phyloP scores from a whole-genome alignment of 768 basidiomycete species.

The Gloeopeniophorella convolvens region DNA sequence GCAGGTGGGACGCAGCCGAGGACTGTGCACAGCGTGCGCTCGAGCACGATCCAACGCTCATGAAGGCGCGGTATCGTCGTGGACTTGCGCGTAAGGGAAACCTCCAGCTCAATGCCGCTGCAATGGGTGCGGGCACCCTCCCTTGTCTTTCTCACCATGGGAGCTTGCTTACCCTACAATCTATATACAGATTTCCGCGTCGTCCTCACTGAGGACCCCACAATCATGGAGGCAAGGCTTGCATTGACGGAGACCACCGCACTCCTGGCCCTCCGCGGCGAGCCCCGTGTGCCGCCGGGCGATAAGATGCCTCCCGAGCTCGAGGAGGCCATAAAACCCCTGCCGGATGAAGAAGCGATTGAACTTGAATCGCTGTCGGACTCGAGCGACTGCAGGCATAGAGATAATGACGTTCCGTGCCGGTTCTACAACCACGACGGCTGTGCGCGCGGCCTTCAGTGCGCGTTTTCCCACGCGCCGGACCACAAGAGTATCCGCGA shows the following conservation, averaged over 20 bases:
- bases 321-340: no score
- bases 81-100: conserved; percentile 30
- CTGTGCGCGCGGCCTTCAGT: conserved; percentile 38
- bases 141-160: no score
- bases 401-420: conserved; percentile 47
- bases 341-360: conserved; percentile 30
- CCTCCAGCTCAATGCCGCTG: conserved; percentile 21
- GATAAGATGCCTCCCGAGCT: no score
- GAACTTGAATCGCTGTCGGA: conserved; percentile 42
- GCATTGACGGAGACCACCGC: conserved; percentile 19
- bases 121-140: conserved; percentile 19
- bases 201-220: conserved; percentile 26
- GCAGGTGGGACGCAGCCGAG: neutral
- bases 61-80: conserved; percentile 32
- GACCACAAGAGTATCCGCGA: conserved; percentile 50
- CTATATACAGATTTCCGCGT: conserved; percentile 28
- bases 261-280: neutral
- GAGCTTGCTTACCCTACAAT: no score
- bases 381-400: conserved; percentile 47
- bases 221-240: conserved; percentile 18
- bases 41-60: conserved; percentile 25
- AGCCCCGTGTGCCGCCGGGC: conserved; percentile 1
- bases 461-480: conserved; percentile 48
- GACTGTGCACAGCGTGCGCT: neutral
- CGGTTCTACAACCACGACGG: conserved; percentile 51